Evolutionary conservation across 306 rosid species (phyloP).

Genomic region (Quercus parvula): DNA sequence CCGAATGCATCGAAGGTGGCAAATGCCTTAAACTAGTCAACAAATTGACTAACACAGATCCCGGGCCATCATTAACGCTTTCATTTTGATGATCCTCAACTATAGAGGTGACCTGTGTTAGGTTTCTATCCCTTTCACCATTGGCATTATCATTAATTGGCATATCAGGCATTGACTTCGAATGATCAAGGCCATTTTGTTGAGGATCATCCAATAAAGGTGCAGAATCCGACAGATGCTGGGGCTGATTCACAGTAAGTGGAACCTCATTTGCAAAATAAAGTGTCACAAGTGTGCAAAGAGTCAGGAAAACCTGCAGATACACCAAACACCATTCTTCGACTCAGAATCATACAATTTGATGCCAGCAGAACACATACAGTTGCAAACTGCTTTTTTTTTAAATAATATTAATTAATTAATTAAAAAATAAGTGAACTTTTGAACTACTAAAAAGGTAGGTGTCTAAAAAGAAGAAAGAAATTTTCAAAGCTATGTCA

Average conservation of each 20-base stretch:
- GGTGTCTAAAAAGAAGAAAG: background rate
- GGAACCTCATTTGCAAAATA: conserved; percentile 96
- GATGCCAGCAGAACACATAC: background rate
- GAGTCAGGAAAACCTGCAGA: conserved; percentile 76
- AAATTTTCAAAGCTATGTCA: background rate
- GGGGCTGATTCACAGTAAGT: conserved; percentile 48
- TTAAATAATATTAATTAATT: background rate
- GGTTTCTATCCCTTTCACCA: conserved; percentile 40
- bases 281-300: conserved; percentile 79
- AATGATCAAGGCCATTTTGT: conserved; percentile 45
- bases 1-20: conserved; percentile 98
- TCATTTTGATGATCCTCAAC: conserved; percentile 51
- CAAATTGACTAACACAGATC: conserved; percentile 87
- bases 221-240: conserved; percentile 62
- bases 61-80: conserved; percentile 72
- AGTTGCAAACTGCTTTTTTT: background rate
- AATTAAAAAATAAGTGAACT: background rate
- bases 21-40: conserved; percentile 92
- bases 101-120: conserved; percentile 36
- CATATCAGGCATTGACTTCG: conserved; percentile 38
- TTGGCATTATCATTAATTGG: conserved; percentile 22
- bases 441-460: background rate
- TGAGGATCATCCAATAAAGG: conserved; percentile 76
- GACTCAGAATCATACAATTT: background rate
- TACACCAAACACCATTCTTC: background rate